phyloP scores from a whole-genome alignment of 1,284 basidiomycete species.

The Gymnopus androsaceus region DNA sequence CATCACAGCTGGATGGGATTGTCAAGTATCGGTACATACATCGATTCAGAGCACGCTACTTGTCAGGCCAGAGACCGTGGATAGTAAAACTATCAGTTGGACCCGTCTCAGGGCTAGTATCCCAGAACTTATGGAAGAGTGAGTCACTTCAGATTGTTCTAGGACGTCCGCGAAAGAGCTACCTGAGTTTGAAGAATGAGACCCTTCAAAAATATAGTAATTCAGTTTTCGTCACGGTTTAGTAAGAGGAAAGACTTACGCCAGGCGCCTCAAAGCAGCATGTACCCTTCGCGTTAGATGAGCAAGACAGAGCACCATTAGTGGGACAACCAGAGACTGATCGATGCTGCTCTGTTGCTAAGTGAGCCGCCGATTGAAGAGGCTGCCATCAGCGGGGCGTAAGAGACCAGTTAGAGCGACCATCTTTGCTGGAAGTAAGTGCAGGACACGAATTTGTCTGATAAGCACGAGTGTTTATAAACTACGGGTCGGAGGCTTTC shows the following conservation, averaged over 20 bases:
- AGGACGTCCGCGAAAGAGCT: background rate
- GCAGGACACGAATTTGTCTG: background rate
- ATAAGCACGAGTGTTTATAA: background rate
- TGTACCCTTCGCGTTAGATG: conserved; percentile 37
- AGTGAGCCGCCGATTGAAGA: too few relatives aligned
- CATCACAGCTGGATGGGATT: conserved; percentile 75
- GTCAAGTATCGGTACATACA: background rate
- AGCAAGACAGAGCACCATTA: conserved; percentile 45
- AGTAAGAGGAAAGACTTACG: conserved; percentile 28
- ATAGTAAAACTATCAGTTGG: conserved; percentile 74
- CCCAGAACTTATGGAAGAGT: conserved; percentile 76
- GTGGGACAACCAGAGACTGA: conserved; percentile 45
- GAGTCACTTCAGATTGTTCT: too few relatives aligned
- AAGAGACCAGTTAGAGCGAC: conserved; percentile 3
- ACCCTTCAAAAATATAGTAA: conserved; percentile 44
- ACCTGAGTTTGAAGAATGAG: conserved; percentile 67
- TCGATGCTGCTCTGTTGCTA: conserved; percentile 20
- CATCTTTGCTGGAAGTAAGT: too few relatives aligned
- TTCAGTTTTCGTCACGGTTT: background rate
- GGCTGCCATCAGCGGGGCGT: background rate
- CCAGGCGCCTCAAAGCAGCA: conserved; percentile 60
- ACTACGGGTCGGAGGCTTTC: background rate
- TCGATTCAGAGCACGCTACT: conserved; percentile 38
- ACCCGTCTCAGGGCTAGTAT: conserved; percentile 61
- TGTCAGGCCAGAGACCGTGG: conserved; percentile 74